phyloP scores from a whole-genome alignment of 2,329 filamentous ascomycete genomes.

The Colletotrichum simmondsii region DNA sequence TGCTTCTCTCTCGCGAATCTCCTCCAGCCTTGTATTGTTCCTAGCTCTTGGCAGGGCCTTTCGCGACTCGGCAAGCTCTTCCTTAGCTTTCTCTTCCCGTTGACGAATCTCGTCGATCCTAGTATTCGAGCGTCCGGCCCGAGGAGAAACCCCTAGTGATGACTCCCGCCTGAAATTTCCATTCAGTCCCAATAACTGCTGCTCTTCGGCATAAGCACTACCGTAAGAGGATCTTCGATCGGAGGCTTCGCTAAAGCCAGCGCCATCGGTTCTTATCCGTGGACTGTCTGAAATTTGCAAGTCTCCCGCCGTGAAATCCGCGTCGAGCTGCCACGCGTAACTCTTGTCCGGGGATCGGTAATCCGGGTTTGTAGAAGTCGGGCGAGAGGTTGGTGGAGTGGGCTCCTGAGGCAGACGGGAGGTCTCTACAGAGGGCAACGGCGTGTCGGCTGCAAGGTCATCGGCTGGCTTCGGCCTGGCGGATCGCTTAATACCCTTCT shows the following conservation, averaged over 20 bases:
- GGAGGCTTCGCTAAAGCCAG: constrained; percentile 44
- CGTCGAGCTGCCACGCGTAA: constrained; percentile 66
- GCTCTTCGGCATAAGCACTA: constrained; percentile 33
- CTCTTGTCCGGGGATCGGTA: constrained; percentile 59
- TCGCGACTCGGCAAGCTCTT: constrained; percentile 9
- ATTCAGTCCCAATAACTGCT: constrained; percentile 22
- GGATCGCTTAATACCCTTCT: constrained; percentile 22
- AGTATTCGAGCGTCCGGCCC: constrained; percentile 48
- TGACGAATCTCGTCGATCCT: constrained; percentile 62
- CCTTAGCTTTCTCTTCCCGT: constrained; percentile 49
- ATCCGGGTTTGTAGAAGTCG: constrained; percentile 37
- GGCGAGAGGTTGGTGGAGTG: constrained; percentile 34
- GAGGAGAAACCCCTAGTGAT: not conserved
- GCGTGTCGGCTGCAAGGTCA: constrained; percentile 39
- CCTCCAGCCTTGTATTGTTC: constrained; percentile 55
- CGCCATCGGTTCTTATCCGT: constrained; percentile 54
- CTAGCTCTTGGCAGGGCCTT: constrained; percentile 36
- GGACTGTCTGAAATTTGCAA: constrained; percentile 67
- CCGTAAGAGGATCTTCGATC: constrained; percentile 40
- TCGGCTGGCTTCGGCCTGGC: constrained; percentile 2
- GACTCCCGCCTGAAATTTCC: constrained; percentile 18
- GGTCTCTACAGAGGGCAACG: constrained; percentile 47
- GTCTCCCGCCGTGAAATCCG: constrained; percentile 68
- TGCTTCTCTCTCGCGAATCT: constrained; percentile 55
- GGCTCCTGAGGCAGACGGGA: constrained; percentile 25